phyloP scores from a whole-genome alignment of 1,284 basidiomycete genomes.

The Meira miltonrushii region DNA sequence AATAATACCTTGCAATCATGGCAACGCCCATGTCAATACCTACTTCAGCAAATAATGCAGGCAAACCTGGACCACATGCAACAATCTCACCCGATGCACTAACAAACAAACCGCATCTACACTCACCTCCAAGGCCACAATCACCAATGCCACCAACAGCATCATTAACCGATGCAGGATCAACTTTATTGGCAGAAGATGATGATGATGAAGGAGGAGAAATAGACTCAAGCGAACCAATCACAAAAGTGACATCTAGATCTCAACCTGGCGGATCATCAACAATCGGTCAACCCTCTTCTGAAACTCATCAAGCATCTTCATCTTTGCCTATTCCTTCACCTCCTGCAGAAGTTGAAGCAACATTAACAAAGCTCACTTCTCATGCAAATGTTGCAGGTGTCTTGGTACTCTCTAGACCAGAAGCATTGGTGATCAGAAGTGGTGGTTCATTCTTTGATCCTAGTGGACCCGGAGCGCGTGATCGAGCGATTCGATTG shows the following conservation, averaged over 20 bases:
- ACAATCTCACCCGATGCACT: slow-evolving; percentile 8
- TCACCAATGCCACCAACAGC: slow-evolving; percentile 16
- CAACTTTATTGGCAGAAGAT: not conserved
- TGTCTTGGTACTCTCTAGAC: slow-evolving; percentile 34
- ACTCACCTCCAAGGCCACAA: slow-evolving; percentile 20
- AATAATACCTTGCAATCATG: not conserved
- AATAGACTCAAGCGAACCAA: not conserved
- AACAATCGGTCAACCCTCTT: not conserved
- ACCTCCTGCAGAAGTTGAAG: slow-evolving; percentile 42
- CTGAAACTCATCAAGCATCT: too few species aligned
- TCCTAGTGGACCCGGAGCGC: slow-evolving; percentile 35
- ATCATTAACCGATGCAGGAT: not conserved
- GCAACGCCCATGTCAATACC: slow-evolving; percentile 2
- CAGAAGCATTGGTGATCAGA: slow-evolving; percentile 44
- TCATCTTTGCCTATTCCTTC: slow-evolving; percentile 15
- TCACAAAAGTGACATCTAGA: not conserved
- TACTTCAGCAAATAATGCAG: not conserved
- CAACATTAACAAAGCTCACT: slow-evolving; percentile 37
- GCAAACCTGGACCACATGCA: slow-evolving; percentile 2
- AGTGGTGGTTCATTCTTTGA: slow-evolving; percentile 50
- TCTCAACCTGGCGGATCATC: not conserved
- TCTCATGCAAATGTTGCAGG: slow-evolving; percentile 35
- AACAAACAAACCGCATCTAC: slow-evolving; percentile 14
- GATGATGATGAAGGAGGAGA: not conserved
- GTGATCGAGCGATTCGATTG: slow-evolving; percentile 26